Evolutionary conservation across 371 early-diverging fungal species (phyloP), one percentile per base, ranked within the genome.

Genomic region (Fennellomyces sp.): DNA sequence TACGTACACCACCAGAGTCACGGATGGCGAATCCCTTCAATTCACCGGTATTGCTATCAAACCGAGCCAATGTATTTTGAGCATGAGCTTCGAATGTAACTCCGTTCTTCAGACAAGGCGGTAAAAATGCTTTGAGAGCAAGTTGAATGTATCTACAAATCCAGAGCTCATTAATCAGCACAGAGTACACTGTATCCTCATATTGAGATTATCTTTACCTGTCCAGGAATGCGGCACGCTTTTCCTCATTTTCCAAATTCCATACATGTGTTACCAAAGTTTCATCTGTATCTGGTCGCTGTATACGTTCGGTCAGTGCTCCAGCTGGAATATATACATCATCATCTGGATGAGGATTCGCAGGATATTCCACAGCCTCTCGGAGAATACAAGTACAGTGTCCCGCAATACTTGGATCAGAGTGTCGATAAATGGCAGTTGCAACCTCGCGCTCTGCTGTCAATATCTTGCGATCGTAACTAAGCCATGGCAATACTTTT

Each of bases 1-100:
- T 81, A 66, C 81, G 86, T 36, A 89, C 68, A 30, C 91, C 91
- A 65, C 91, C 91, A 80, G 87, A 91, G 66, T 91, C 91, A 48
- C 91, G 86, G 42, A 86, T 78, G 19, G 84, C 75, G 64, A 91
- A 89, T 8, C 90, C 90, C 52, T 70, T 70, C 10, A 90, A 67
- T 52, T 76, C 61, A 29, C 86, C 84, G 3, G 86, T 81, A 36
- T 75, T 67, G 19, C 72, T 61, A 57, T 83, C 82, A 52, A 90
- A 82, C 11, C 89, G 77, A 28, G 88, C 78, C 56, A 89, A 60
- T 19, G 76, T 82, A 64, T 91, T 91, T 62, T 91, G 91, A 10
- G 80, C 82, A 61, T 91, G 91, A 8, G 88, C 82, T 65, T 90
- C 91, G 61, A 88, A 90, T 1, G 89, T 83, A 63, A 88, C 87